Evolutionary conservation across 176 grass and related monocot species (phyloP).

Genomic region (Carex littledalei): DNA sequence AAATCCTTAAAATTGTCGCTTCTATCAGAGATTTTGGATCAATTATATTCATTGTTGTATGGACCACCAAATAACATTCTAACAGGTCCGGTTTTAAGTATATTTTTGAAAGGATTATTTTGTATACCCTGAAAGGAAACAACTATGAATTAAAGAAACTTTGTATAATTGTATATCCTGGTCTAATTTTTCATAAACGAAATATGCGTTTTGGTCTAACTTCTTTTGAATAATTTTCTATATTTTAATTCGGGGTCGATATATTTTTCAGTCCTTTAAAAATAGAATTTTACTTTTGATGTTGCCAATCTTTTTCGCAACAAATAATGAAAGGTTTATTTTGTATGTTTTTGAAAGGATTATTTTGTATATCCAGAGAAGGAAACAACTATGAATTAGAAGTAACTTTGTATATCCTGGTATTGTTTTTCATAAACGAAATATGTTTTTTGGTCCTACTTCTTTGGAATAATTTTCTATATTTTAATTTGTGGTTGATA

Average conservation of each 20-base stretch:
- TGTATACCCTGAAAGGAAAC: background rate
- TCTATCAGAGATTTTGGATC: background rate
- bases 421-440: background rate
- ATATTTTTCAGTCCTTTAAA: too few relatives aligned
- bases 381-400: background rate
- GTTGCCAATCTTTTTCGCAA: too few relatives aligned
- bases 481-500: too few relatives aligned
- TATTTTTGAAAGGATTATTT: background rate
- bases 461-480: too few relatives aligned
- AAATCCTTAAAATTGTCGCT: constrained; percentile 10
- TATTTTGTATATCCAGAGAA: background rate
- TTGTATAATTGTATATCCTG: background rate
- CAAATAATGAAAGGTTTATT: too few relatives aligned
- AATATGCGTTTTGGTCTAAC: too few relatives aligned
- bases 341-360: background rate
- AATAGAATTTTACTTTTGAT: too few relatives aligned
- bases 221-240: too few relatives aligned
- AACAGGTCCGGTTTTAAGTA: background rate
- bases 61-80: background rate
- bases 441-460: too few relatives aligned
- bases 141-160: background rate
- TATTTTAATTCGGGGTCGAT: too few relatives aligned
- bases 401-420: background rate
- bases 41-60: background rate
- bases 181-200: background rate